Evolutionary conservation across 305 asterid species (phyloP), one percentile per base, ranked within the genome.

Genomic region (Rubia balearica): DNA sequence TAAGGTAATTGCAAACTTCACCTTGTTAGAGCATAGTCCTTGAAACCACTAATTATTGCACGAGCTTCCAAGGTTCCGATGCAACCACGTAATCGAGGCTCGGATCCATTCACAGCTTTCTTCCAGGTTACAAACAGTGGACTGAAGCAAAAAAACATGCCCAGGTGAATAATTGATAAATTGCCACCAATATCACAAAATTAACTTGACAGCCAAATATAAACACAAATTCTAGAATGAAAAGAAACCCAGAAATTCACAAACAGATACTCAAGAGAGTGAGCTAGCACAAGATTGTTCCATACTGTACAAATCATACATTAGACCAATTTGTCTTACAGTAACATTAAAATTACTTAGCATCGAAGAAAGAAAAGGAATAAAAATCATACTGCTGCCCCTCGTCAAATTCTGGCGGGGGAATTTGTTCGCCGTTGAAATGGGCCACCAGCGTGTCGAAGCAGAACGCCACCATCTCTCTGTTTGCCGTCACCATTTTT

Each of bases 91-190:
- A 91, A 46, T 56, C 95, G 93, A 73, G 99, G 95, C 84, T 94
- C 98, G 70, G 89, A 87, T 70, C 97, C 97, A 83, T 91, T 91
- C 79, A 85, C 84, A 76, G 77, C 84, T 80, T 94, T 91, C 89
- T 94, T 89, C 99, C 98, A 94, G 46, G 98, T 91, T 71, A 94
- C 99, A 80, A 94, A 94, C 81, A 91, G 76, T 45, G 99, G 99
- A 75, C 99, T 94, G 90, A 75, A 81, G 82, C 63, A 72, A 79
- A 33, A 78, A 75, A 48, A 19, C 55, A 71, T 27, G 45, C 60
- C 33, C 72, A 43, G 65, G 68, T 46, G 71, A 71, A 6, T 43
- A 71, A 71, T 11, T 13, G 38, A 8, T 5, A 19, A 17, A 21
- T 6, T 41, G 17, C 36, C n/a, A 53, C 33, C 27, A 51, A 16